Evolutionary conservation across 768 basidiomycete species (phyloP), one percentile per base, ranked within the genome.

Genomic region (Lactarius trivialis): DNA sequence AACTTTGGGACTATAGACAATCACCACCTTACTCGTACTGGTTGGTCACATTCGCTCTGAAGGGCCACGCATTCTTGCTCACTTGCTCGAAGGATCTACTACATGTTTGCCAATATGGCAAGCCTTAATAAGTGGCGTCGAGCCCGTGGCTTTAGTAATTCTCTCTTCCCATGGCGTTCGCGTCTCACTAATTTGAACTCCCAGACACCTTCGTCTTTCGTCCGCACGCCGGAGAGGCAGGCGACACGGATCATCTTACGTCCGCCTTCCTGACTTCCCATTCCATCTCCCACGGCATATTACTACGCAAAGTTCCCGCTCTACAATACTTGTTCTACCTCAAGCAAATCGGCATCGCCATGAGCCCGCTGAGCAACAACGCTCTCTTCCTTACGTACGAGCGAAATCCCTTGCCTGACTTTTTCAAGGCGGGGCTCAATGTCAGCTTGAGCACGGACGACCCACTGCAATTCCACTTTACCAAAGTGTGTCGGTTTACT

Each of bases 241-340:
- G 97, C 32, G 97, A 99, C 71, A 91, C 97, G 0, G 97, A 98
- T 72, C 97, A 99, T 72, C 82, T 99, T 12, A 91, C 95, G 0
- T 93, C 97, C 2, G 91, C 96, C 2, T 99, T 93, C 83, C 80
- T 99, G 26, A 93, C 93, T 1, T 89, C 95, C 2, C 96, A 98
- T 71, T 98, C 95, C 1, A 98, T 99, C 71, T 98, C 97, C 11
- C 97, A 99, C 70, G 97, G 97, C n/a, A 99, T 99, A 73, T 79
- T 98, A 21, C 82, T 99, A 9, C 89, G 97, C 61, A 99, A 99
- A 74, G 96, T 99, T 6, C 97, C 97, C 0, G 95, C 95, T 1
- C 76, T 99, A 51, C 93, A 96, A 70, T 99, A 99, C 71, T 83
- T 99, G 15, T 99, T 94, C 76, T 99, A 98, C 73, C 80, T 99